Base-by-base conservation (phyloP, 1,284 basidiomycete genomes). In the Taiwanofungus camphoratus region DNA sequence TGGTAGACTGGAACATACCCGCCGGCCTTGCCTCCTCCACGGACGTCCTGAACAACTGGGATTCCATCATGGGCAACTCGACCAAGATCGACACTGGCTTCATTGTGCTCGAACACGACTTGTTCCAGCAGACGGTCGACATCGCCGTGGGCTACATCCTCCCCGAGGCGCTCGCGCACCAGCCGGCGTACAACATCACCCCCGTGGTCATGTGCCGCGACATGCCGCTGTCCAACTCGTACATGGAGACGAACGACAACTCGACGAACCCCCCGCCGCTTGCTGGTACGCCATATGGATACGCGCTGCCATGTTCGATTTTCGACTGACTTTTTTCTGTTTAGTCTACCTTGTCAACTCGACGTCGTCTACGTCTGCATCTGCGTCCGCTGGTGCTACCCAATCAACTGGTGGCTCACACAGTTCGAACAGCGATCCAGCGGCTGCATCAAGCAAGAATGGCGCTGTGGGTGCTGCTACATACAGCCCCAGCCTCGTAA, bases 1-100 rank as follows among this genome's bases (percentile, higher is more conserved):
- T n/a, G n/a, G n/a, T n/a, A 81, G 83, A 92, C 67, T 89, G 87
- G 71, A 73, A 86, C 63, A 81, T 91, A 50, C 69, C 77, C 32
- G 74, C 77, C 37, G 89, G 88, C 37, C 56, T 66, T 11, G 76
- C 76, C 22, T 75, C 72, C 16, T 77, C 78, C 23, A 58, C 66
- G 34, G 65, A 81, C 61, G 77, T 84, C 52, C 61, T 81, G 22
- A 61, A 70, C 47, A 83, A 83, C 65, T 84, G 81, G 78, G 63
- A 82, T 50, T 63, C 68, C 48, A 84, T 86, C 56, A 64, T 82
- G 26, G 63, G 63, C 44, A 79, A 78, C 53, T 76, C 69, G 3
- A 63, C 71, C 2, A 53, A 57, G 3, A 65, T 76, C 40, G 48
- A 69, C 51, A 73, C 59, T 8, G 82, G 82, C 9, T 86, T 86